phyloP scores from a whole-genome alignment of 768 basidiomycete species.

The Rhodotorula kratochvilovae region DNA sequence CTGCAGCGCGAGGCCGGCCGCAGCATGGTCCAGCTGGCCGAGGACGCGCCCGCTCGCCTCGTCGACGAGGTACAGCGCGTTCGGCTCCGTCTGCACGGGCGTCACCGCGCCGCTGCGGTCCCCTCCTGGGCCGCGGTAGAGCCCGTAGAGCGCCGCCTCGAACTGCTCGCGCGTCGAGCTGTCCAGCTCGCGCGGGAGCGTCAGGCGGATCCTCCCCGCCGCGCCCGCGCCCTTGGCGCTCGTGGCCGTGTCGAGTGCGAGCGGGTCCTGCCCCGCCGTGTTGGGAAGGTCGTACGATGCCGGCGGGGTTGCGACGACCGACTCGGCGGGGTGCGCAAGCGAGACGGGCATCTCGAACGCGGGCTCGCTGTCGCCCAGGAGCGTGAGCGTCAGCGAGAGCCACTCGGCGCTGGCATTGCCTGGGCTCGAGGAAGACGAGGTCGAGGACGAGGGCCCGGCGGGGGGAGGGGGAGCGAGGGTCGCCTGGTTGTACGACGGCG shows the following conservation, averaged over 20 bases:
- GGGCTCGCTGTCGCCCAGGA: neutral
- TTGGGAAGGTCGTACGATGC: constrained; percentile 14
- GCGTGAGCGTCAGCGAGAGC: neutral
- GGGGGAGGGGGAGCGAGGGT: neutral
- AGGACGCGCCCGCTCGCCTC: constrained; percentile 14
- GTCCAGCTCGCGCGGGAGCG: neutral
- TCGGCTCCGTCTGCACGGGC: neutral
- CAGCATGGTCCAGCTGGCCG: constrained; percentile 8
- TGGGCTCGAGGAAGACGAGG: neutral
- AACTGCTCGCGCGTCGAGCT: constrained; percentile 15
- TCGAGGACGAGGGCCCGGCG: constrained; percentile 1
- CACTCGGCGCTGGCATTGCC: neutral
- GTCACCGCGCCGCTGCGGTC: neutral
- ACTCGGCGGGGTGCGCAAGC: neutral
- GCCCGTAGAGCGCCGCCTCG: constrained; percentile 12
- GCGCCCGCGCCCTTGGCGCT: neutral
- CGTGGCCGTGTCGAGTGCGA: neutral
- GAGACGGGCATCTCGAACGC: constrained; percentile 16
- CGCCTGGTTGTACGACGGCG: neutral
- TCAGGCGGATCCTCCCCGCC: neutral
- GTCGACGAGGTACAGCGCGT: constrained; percentile 33
- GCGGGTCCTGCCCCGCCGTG: constrained; percentile 5
- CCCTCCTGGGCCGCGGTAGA: neutral
- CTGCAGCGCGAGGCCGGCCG: neutral
- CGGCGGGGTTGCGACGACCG: neutral